These are phyloP conservation scores for Oenanthe sinensis DNA, from an alignment of 129 eudicot genomes.

Conservation along the genomic window DNA sequence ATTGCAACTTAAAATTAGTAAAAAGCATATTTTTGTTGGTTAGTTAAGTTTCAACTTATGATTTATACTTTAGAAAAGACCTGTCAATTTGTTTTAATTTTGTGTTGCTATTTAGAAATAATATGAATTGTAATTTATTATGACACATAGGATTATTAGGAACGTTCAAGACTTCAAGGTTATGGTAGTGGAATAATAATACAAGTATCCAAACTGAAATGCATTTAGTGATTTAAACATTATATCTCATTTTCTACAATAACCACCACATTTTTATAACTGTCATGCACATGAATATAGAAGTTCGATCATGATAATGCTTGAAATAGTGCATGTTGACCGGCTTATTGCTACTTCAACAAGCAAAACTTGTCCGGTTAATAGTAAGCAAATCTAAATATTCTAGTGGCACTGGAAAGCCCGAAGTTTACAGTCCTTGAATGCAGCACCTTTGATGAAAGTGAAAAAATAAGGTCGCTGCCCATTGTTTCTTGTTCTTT, in stretches of 20 bases:
- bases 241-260: not conserved
- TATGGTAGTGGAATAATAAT: not conserved
- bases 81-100: not conserved
- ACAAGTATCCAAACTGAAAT: not conserved
- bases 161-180: not conserved
- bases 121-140: not conserved
- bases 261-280: not conserved
- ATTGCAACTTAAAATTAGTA: not conserved
- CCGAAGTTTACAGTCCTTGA: not conserved
- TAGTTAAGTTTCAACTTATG: not conserved
- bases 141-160: not conserved
- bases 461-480: not conserved
- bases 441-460: not conserved
- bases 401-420: not conserved
- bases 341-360: not conserved
- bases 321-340: not conserved
- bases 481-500: not conserved
- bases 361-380: not conserved
- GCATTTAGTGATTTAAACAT: not conserved
- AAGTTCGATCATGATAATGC: not conserved
- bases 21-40: not conserved
- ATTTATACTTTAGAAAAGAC: not conserved
- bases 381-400: not conserved
- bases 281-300: not conserved
- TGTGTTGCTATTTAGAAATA: too few relatives aligned